Percentiles rank a stretch among this genome's conserved stretches.
phyloP scores from a whole-genome alignment of 2,329 filamentous ascomycete species.

The Exophiala oligosperma region DNA sequence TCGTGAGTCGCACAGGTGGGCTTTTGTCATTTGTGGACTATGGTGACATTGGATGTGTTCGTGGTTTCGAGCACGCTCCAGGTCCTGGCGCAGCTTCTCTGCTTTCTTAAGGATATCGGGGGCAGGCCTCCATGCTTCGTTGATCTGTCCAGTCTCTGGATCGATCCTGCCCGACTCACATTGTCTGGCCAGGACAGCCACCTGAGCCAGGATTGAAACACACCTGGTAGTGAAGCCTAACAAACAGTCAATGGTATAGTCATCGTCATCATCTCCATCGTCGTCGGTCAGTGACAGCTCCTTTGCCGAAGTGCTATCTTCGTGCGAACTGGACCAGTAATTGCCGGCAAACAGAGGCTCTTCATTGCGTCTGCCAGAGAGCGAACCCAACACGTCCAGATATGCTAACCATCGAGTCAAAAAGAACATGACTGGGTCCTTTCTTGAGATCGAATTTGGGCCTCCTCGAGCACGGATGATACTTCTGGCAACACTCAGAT shows the following conservation, averaged over 20 bases:
- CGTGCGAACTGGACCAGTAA: constrained; percentile 44
- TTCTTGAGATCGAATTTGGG: constrained; percentile 52
- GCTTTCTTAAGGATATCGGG: constrained; percentile 58
- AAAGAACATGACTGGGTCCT: constrained; percentile 68
- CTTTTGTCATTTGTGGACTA: constrained; percentile 26
- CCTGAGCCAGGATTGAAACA: constrained; percentile 67
- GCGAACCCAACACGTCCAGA: constrained; percentile 73
- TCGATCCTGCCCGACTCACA: constrained; percentile 68
- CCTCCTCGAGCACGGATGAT: constrained; percentile 69
- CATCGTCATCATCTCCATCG: constrained; percentile 57
- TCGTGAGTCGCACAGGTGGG: constrained; percentile 25
- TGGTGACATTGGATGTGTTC: constrained; percentile 44
- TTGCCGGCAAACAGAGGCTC: constrained; percentile 52
- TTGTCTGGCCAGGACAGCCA: constrained; percentile 68
- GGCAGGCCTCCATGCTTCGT: constrained; percentile 59
- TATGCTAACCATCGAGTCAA: constrained; percentile 82
- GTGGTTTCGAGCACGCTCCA: constrained; percentile 56
- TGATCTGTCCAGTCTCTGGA: constrained; percentile 49
- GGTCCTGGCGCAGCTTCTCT: constrained; percentile 58
- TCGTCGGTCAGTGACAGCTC: constrained; percentile 40
- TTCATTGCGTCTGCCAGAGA: constrained; percentile 60
- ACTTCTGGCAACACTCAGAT: constrained; percentile 72
- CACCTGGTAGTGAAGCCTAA: constrained; percentile 75
- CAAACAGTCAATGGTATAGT: constrained; percentile 74
- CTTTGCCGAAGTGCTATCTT: constrained; percentile 30